Conservation (phyloP, 306 rosid genomes). For the Ormosia emarginata region DNA sequence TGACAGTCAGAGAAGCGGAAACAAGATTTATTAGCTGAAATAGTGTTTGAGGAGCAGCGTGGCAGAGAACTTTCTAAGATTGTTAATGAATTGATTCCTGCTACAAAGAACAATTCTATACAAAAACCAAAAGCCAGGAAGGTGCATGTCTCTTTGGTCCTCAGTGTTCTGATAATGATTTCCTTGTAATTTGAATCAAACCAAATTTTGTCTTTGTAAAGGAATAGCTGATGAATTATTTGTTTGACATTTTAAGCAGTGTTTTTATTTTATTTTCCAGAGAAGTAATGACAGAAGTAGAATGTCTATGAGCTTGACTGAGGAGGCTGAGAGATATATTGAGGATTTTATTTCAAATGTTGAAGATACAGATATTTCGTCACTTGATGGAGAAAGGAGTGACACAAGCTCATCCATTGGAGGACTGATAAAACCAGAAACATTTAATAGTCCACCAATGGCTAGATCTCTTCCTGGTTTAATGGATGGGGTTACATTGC, state of each 20-base stretch:
- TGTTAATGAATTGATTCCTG: constrained; percentile 62
- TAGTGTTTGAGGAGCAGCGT: constrained; percentile 76
- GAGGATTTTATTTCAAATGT: constrained; percentile 95
- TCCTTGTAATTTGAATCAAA: constrained; percentile 14
- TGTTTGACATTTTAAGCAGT: neutral
- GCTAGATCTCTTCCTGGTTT: constrained; percentile 56
- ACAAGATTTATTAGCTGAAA: constrained; percentile 75
- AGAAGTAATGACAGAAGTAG: constrained; percentile 76
- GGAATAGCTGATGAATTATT: neutral
- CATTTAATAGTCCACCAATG: constrained; percentile 39
- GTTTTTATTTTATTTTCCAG: constrained; percentile 39
- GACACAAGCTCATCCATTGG: constrained; percentile 91
- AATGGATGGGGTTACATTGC: constrained; percentile 76
- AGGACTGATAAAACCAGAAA: constrained; percentile 56
- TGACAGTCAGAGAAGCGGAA: constrained; percentile 83
- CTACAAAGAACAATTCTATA: constrained; percentile 36
- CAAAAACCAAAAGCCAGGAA: constrained; percentile 60
- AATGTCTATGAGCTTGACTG: constrained; percentile 69
- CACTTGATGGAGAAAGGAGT: constrained; percentile 93
- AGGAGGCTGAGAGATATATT: constrained; percentile 87
- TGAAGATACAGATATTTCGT: constrained; percentile 95
- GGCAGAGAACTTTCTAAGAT: constrained; percentile 70
- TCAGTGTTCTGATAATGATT: neutral
- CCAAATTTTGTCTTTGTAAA: neutral
- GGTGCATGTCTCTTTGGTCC: constrained; percentile 40